A percentile compares a stretch with the other conserved stretches of the same genome.
phyloP scores from a whole-genome alignment of 768 basidiomycete genomes.

The Lactarius sp. region DNA sequence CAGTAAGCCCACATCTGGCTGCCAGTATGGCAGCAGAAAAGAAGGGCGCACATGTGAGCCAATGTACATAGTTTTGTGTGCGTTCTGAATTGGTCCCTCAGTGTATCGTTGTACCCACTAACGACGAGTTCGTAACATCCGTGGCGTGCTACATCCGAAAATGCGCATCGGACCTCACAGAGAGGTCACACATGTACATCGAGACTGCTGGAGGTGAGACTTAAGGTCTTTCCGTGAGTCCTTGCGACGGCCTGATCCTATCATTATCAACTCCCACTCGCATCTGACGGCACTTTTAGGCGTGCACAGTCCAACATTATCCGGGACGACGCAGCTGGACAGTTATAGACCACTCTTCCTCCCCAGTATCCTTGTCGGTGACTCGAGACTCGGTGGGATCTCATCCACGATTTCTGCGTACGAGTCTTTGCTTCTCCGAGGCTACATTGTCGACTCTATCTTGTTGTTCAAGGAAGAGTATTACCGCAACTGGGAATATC shows the following conservation, averaged over 20 bases:
- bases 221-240: conserved; percentile 14
- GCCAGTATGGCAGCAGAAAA: conserved; percentile 45
- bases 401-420: conserved; percentile 90
- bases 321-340: conserved; percentile 79
- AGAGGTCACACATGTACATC: conserved; percentile 62
- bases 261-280: conserved; percentile 12
- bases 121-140: conserved; percentile 59
- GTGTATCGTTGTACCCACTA: conserved; percentile 44
- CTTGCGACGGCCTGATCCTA: conserved; percentile 5
- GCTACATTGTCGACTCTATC: conserved; percentile 82
- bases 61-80: background rate
- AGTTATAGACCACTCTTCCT: conserved; percentile 82
- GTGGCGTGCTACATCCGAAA: conserved; percentile 57
- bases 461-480: conserved; percentile 81
- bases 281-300: conserved; percentile 42
- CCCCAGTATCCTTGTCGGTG: conserved; percentile 83
- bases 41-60: conserved; percentile 32
- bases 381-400: conserved; percentile 89
- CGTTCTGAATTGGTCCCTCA: conserved; percentile 1
- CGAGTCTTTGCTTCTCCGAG: conserved; percentile 85
- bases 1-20: conserved; percentile 92
- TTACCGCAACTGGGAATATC: conserved; percentile 84
- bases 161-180: conserved; percentile 38
- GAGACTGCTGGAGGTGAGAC: conserved; percentile 93
- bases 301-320: conserved; percentile 85